These are phyloP conservation scores for Aegilops longissima DNA, from an alignment of 176 grass and related monocot genomes.

Conservation along the genomic window DNA sequence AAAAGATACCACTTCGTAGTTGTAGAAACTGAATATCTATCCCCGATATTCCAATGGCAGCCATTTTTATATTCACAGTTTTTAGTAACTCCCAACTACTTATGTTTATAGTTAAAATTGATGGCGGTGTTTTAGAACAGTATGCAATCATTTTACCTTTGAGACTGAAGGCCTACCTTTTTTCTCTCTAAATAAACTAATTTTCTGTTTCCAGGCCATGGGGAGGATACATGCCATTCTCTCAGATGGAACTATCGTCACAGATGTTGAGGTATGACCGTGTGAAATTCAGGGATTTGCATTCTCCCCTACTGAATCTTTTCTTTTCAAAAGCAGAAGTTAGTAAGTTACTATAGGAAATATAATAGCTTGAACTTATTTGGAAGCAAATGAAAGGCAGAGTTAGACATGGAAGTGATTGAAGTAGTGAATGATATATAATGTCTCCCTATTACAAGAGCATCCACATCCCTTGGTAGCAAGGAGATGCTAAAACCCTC, in stretches of 20 bases:
- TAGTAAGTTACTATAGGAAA: not conserved
- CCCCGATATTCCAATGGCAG: not conserved
- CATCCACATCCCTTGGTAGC: not conserved
- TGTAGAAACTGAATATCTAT: not conserved
- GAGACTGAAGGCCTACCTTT: not conserved
- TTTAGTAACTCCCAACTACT: not conserved
- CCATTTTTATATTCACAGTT: not conserved
- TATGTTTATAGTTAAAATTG: not conserved
- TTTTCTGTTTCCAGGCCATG: constrained; percentile 62
- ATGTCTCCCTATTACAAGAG: not conserved
- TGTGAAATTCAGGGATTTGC: not conserved
- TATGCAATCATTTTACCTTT: not conserved
- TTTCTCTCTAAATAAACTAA: not conserved
- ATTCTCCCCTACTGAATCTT: constrained; percentile 1
- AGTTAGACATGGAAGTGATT: not conserved
- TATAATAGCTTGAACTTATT: not conserved
- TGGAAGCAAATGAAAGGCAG: not conserved
- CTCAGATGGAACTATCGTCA: constrained; percentile 72
- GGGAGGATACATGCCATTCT: constrained; percentile 95
- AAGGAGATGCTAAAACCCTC: not conserved
- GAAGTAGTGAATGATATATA: not conserved
- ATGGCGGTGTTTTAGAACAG: not conserved
- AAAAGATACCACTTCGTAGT: not conserved
- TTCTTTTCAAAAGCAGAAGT: not conserved
- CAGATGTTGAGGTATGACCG: constrained; percentile 73